Evolutionary conservation across 108 stramenopile genomes (phyloP).

Genomic region (Nitzschia sp.): DNA sequence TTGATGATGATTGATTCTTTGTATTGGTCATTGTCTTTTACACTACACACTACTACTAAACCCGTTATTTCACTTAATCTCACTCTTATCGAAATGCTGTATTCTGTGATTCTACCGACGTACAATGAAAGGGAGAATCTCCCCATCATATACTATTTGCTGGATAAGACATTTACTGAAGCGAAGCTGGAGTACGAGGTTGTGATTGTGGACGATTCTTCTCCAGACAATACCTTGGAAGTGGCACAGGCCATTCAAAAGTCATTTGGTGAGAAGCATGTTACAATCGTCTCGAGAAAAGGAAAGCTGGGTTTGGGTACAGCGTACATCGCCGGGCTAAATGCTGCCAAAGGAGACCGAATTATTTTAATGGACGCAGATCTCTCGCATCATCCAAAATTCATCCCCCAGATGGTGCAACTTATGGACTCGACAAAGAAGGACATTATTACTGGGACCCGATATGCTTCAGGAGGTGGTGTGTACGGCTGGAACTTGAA

Average conservation of each 20-base stretch:
- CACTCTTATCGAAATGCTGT: no score
- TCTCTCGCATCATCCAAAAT: constrained; percentile 96
- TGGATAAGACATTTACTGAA: constrained; percentile 77
- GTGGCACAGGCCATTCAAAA: constrained; percentile 90
- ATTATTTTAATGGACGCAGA: constrained; percentile 99
- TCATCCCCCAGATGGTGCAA: constrained; percentile 89
- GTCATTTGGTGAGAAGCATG: constrained; percentile 69
- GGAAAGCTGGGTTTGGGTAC: constrained; percentile 96
- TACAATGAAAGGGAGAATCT: constrained; percentile 98
- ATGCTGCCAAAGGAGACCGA: constrained; percentile 74
- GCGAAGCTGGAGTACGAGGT: constrained; percentile 85
- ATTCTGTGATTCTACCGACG: constrained; percentile 96
- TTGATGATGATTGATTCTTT: no score
- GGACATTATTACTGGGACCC: constrained; percentile 95
- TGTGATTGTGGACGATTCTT: constrained; percentile 95
- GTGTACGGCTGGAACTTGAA: constrained; percentile 93
- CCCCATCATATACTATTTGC: constrained; percentile 90
- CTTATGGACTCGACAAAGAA: constrained; percentile 61
- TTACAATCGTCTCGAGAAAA: constrained; percentile 84
- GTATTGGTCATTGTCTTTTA: no score
- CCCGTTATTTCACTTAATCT: no score
- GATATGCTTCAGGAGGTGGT: constrained; percentile 91
- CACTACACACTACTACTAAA: no score
- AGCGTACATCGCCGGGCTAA: constrained; percentile 93
- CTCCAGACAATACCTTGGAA: constrained; percentile 92